Conservation (phyloP, 2,329 filamentous ascomycete species). For the Ceratocystiopsis minuta region DNA sequence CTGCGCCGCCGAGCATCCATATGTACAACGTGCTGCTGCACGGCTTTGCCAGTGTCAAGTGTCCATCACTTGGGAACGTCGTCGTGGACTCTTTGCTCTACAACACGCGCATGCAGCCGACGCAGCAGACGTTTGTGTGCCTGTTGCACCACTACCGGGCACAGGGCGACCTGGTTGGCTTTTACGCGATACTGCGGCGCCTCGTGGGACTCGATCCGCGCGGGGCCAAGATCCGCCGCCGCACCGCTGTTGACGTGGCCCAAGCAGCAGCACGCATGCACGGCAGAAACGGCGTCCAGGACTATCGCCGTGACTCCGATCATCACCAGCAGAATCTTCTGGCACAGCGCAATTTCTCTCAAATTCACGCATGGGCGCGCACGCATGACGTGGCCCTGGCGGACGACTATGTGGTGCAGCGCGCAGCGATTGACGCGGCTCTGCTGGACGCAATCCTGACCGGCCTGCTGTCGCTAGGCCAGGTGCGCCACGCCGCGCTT, state of each 20-base stretch:
- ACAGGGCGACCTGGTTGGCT: conserved; percentile 21
- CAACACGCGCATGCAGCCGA: conserved; percentile 25
- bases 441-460: conserved; percentile 28
- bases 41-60: conserved; percentile 38
- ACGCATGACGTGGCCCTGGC: conserved; percentile 9
- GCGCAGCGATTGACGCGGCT: conserved; percentile 19
- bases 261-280: neutral
- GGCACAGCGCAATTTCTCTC: no score
- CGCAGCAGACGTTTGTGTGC: conserved; percentile 28
- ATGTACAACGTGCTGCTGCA: conserved; percentile 55
- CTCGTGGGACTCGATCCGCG: conserved; percentile 25
- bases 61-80: conserved; percentile 31
- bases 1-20: conserved; percentile 43
- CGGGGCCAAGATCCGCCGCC: conserved; percentile 20
- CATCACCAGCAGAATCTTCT: no score
- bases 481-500: conserved; percentile 24
- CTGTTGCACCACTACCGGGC: conserved; percentile 32
- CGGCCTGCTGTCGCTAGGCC: conserved; percentile 29
- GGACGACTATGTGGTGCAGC: conserved; percentile 22
- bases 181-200: conserved; percentile 26
- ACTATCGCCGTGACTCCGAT: no score
- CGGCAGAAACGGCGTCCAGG: conserved; percentile 5
- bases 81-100: conserved; percentile 33
- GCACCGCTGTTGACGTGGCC: neutral
- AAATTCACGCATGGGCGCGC: conserved; percentile 13